These are phyloP conservation scores for Fusarium virguliforme DNA, from an alignment of 2,329 filamentous ascomycete genomes.

Conservation along the genomic window DNA sequence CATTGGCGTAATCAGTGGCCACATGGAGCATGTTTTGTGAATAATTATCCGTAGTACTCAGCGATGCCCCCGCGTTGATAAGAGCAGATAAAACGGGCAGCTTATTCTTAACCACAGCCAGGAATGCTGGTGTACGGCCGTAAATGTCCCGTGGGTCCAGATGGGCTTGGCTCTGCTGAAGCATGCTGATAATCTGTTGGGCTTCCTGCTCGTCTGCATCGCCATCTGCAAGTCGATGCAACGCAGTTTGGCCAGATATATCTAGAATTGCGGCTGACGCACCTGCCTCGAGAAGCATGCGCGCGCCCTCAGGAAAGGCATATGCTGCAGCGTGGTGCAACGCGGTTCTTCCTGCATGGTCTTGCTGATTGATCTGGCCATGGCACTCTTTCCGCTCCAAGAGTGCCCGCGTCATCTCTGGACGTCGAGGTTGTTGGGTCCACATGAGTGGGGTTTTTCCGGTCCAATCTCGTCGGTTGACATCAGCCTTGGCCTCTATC, in stretches of 20 bases:
- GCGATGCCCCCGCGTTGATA: background rate
- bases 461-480: background rate
- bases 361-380: rapidly evolving
- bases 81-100: background rate
- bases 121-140: rapidly evolving
- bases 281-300: slow-evolving; percentile 29
- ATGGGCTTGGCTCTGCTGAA: background rate
- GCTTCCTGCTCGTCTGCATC: no score
- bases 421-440: rapidly evolving
- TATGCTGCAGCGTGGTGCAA: rapidly evolving
- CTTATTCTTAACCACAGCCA: rapidly evolving
- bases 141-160: rapidly evolving
- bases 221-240: rapidly evolving
- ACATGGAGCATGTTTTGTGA: rapidly evolving
- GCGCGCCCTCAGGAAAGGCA: rapidly evolving
- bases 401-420: background rate
- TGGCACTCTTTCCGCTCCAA: background rate
- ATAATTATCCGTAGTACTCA: rapidly evolving
- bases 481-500: slow-evolving; percentile 10
- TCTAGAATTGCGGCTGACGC: background rate
- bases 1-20: rapidly evolving
- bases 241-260: rapidly evolving
- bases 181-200: rapidly evolving
- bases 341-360: rapidly evolving
- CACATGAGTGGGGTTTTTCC: rapidly evolving